Evolutionary conservation across 768 basidiomycete species (phyloP).

Genomic region (Sarcomyxa edulis): DNA sequence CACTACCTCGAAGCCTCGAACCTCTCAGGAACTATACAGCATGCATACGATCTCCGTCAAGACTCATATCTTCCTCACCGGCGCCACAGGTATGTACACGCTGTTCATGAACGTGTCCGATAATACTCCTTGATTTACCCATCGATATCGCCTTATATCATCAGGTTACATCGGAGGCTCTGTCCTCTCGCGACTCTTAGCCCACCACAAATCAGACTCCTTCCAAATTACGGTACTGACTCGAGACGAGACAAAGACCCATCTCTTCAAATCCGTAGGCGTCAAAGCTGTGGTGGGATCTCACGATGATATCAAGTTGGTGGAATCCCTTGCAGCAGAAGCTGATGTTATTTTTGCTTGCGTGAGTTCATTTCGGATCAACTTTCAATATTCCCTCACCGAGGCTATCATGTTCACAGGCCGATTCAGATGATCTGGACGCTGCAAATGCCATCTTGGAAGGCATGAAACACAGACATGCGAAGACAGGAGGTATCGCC

Average conservation of each 20-base stretch:
- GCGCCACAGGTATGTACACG: conserved; percentile 5
- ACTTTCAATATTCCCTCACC: not conserved
- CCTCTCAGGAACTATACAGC: too few relatives aligned
- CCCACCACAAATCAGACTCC: conserved; percentile 32
- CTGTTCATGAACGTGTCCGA: too few relatives aligned
- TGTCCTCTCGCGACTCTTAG: conserved; percentile 40
- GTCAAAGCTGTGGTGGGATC: conserved; percentile 35
- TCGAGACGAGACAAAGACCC: conserved; percentile 34
- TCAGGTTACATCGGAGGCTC: conserved; percentile 56
- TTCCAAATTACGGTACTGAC: conserved; percentile 42
- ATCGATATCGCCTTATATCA: too few relatives aligned
- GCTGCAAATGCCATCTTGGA: conserved; percentile 41
- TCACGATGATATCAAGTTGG: conserved; percentile 28
- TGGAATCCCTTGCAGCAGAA: conserved; percentile 32
- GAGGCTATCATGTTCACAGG: conserved; percentile 1
- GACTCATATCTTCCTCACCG: conserved; percentile 3
- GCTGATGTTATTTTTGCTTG: conserved; percentile 43
- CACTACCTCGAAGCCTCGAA: too few relatives aligned
- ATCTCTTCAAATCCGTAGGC: conserved; percentile 26
- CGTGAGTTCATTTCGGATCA: conserved; percentile 17
- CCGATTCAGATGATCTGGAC: conserved; percentile 33
- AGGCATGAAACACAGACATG: conserved; percentile 44
- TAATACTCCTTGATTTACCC: too few relatives aligned
- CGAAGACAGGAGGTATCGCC: conserved; percentile 34
- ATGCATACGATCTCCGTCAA: not conserved